Evolutionary conservation across 345 rosid genomes (phyloP).

Genomic region (Crucihimalaya himalaica): DNA sequence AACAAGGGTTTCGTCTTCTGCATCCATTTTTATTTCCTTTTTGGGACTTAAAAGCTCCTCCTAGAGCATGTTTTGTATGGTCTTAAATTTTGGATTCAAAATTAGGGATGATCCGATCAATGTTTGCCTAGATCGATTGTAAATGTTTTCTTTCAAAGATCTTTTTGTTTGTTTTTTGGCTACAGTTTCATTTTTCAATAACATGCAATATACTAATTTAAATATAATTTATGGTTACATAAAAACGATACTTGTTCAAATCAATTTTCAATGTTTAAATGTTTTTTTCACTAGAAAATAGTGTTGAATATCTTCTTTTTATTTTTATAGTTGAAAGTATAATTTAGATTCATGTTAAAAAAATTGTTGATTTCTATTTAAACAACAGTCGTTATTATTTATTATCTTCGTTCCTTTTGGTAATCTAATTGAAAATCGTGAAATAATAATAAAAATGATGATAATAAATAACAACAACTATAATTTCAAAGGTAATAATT

Average conservation of each 20-base stretch:
- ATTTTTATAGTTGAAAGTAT: background rate
- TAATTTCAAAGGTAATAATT: no score
- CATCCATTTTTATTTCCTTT: slow-evolving; percentile 1
- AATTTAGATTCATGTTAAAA: no score
- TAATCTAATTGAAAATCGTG: background rate
- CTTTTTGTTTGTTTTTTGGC: background rate
- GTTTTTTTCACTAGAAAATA: no score
- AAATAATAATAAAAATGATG: background rate
- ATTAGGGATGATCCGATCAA: background rate
- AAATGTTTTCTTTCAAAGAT: background rate
- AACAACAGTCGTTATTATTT: background rate
- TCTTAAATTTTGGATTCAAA: background rate
- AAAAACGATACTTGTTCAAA: background rate
- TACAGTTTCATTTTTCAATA: no score
- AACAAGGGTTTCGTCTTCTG: slow-evolving; percentile 28
- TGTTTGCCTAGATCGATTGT: background rate
- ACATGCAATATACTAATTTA: background rate
- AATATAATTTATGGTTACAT: background rate
- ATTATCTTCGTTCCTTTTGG: background rate
- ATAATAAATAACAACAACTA: background rate
- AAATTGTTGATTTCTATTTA: background rate
- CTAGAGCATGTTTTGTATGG: background rate
- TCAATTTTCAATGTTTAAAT: background rate
- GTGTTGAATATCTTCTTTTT: no score
- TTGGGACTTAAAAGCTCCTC: background rate